phyloP scores from a whole-genome alignment of 2,329 filamentous ascomycete genomes.

The Hypoxylon sp. region DNA sequence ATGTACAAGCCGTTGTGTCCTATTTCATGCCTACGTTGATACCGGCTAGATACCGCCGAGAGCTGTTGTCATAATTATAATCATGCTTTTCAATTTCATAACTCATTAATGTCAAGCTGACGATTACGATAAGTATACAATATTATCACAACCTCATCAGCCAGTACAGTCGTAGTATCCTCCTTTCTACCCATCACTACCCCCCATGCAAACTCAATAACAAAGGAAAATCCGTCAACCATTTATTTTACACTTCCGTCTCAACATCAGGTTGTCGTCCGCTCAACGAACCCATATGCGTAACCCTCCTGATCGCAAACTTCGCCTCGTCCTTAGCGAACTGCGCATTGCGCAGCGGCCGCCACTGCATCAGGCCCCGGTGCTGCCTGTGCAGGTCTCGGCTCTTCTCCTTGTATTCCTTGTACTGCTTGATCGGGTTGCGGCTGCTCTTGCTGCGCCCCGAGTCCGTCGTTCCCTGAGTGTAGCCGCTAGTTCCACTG shows the following conservation, averaged over 20 bases:
- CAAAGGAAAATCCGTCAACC: constrained; percentile 7
- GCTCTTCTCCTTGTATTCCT: constrained; percentile 76
- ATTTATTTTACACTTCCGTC: constrained; percentile 72
- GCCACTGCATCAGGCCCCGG: constrained; percentile 95
- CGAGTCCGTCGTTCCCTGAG: constrained; percentile 49
- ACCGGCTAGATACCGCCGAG: not conserved
- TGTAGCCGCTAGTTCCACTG: constrained; percentile 42
- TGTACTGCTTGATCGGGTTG: constrained; percentile 70
- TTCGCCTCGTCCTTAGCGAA: constrained; percentile 92
- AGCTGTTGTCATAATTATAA: not conserved
- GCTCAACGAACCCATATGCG: constrained; percentile 81
- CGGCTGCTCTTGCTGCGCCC: constrained; percentile 55
- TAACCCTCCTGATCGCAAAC: constrained; percentile 81
- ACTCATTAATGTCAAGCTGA: constrained; percentile 40
- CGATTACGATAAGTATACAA: constrained; percentile 27
- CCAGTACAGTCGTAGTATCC: not conserved
- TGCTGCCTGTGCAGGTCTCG: constrained; percentile 87
- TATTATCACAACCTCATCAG: constrained; percentile 26
- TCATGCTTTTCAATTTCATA: constrained; percentile 34
- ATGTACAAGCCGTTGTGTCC: not conserved
- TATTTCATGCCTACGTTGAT: not conserved
- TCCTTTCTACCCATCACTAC: not conserved
- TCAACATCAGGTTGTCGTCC: constrained; percentile 91
- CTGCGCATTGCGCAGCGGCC: constrained; percentile 84
- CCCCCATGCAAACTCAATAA: not conserved